Evolutionary conservation across 106 monocot species (phyloP).

Genomic region (Allium fistulosum): DNA sequence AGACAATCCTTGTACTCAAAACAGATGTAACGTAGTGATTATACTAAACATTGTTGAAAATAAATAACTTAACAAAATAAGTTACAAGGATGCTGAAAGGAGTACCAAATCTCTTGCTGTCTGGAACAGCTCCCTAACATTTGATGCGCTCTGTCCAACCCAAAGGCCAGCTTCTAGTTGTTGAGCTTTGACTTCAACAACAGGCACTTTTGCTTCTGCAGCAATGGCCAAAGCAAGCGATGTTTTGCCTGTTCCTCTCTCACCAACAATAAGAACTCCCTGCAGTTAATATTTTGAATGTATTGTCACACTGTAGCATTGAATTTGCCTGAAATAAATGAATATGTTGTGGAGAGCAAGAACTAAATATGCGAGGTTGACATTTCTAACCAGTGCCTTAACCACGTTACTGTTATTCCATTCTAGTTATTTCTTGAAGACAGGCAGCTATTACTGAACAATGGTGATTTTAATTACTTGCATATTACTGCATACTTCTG

Average conservation of each 20-base stretch:
- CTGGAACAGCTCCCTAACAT: constrained; percentile 86
- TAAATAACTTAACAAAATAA: neutral
- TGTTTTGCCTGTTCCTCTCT: constrained; percentile 85
- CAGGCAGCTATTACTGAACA: too few relatives aligned
- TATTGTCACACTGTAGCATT: neutral
- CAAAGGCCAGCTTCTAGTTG: constrained; percentile 81
- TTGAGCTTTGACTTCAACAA: constrained; percentile 73
- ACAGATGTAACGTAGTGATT: too few relatives aligned
- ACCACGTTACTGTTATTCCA: too few relatives aligned
- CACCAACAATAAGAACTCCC: constrained; percentile 94
- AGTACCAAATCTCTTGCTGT: constrained; percentile 84
- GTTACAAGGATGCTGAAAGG: constrained; percentile 4
- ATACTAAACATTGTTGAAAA: too few relatives aligned
- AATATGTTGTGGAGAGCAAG: too few relatives aligned
- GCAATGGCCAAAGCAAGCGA: constrained; percentile 89
- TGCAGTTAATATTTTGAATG: constrained; percentile 16
- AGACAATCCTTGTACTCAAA: too few relatives aligned
- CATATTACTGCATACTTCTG: neutral
- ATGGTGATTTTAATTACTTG: neutral
- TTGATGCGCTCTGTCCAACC: constrained; percentile 96
- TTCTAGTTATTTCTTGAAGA: too few relatives aligned
- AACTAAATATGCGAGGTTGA: too few relatives aligned
- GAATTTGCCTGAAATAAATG: too few relatives aligned
- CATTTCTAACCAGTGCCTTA: too few relatives aligned
- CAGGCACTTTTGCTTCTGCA: constrained; percentile 80